Conservation (phyloP, 2,329 filamentous ascomycete species). For the Sporothrix sp. region DNA sequence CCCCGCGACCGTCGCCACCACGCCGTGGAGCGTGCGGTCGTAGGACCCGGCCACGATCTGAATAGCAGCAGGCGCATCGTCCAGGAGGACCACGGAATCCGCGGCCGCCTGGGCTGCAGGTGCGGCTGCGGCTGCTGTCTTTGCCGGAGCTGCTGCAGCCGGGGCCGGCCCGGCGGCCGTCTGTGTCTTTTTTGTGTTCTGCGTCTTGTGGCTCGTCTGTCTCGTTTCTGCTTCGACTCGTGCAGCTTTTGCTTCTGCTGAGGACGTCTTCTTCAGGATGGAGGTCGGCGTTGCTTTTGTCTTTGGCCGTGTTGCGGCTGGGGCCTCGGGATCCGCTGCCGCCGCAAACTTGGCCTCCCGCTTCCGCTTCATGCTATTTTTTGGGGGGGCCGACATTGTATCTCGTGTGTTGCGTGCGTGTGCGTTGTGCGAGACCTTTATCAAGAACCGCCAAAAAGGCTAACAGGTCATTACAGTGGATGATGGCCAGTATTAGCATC, state of each 20-base stretch:
- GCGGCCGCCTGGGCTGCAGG: background rate
- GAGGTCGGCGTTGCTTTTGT: conserved; percentile 2
- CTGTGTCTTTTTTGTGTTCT: too few relatives aligned
- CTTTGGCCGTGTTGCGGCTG: conserved; percentile 4
- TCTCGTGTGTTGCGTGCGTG: background rate
- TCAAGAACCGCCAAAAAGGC: background rate
- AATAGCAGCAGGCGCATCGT: conserved; percentile 44
- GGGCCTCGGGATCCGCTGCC: background rate
- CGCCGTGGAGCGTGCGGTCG: conserved; percentile 82
- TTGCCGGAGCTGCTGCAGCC: background rate
- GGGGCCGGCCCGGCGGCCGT: background rate
- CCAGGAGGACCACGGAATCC: background rate
- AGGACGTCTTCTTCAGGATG: conserved; percentile 10
- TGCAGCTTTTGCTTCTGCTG: too few relatives aligned
- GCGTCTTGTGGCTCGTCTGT: too few relatives aligned
- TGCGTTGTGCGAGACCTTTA: background rate
- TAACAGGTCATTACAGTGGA: background rate
- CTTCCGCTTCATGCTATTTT: conserved; percentile 14
- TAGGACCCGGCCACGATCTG: conserved; percentile 92
- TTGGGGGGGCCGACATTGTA: background rate
- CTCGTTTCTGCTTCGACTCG: too few relatives aligned
- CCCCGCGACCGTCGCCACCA: conserved; percentile 58
- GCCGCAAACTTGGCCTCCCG: conserved; percentile 10
- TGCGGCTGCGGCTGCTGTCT: background rate
- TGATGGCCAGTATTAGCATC: background rate